Percentiles rank a stretch among this genome's conserved stretches.
Conservation (phyloP, 2,329 filamentous ascomycete species). For the Cladophialophora yegresii region DNA sequence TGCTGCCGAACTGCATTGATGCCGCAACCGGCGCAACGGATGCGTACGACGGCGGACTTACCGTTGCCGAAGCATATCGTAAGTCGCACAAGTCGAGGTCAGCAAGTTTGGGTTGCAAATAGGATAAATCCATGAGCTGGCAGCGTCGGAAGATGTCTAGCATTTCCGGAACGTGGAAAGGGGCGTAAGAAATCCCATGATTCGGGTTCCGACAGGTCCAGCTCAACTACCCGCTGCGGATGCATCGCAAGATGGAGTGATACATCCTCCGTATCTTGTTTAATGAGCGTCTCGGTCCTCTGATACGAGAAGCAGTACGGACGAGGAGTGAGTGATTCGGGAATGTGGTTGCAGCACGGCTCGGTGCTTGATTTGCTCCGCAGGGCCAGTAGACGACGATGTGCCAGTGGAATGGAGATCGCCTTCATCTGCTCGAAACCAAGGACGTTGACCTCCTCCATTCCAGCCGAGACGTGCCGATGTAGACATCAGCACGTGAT, state of each 20-base stretch:
- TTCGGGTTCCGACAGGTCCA: neutral
- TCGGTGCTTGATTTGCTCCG: neutral
- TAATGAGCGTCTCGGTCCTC: neutral
- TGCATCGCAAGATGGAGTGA: too few relatives aligned
- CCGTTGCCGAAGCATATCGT: neutral
- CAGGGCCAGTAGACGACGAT: neutral
- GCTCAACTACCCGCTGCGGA: neutral
- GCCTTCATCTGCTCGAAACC: constrained; percentile 3
- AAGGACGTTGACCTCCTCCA: constrained; percentile 4
- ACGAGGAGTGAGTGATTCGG: neutral
- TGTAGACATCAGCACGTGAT: neutral
- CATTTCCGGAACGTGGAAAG: constrained; percentile 18
- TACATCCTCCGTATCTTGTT: neutral
- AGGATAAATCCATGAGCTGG: constrained; percentile 14
- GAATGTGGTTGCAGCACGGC: too few relatives aligned
- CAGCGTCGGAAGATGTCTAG: constrained; percentile 15
- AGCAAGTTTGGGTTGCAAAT: neutral
- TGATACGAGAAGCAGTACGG: neutral
- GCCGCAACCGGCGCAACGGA: neutral
- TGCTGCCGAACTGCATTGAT: neutral
- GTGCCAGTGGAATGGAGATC: neutral
- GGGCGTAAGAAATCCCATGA: constrained; percentile 12
- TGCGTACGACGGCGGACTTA: neutral
- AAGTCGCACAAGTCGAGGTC: constrained; percentile 10
- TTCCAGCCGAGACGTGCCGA: neutral